Evolutionary conservation across 305 asterid genomes (phyloP).

Genomic region (Solanum hybrid): DNA sequence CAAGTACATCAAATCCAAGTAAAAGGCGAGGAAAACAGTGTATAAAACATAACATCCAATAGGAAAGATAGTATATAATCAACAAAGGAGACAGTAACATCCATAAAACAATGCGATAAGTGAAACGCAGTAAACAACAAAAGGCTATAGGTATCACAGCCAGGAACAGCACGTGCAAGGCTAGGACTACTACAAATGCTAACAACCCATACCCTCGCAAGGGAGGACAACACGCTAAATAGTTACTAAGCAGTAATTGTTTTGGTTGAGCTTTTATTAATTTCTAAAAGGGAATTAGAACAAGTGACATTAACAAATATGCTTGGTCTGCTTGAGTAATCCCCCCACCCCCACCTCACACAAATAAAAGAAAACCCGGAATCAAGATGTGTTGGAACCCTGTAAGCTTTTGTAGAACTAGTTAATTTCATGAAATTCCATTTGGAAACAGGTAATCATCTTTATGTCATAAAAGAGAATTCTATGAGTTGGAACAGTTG

Average conservation of each 20-base stretch:
- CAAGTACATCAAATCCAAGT: too few relatives aligned
- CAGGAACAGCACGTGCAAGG: too few relatives aligned
- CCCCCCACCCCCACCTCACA: neutral
- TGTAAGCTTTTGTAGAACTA: neutral
- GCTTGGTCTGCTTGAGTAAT: neutral
- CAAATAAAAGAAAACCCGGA: neutral
- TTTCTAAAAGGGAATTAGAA: neutral
- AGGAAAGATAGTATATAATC: too few relatives aligned
- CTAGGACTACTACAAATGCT: too few relatives aligned
- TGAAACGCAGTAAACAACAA: too few relatives aligned
- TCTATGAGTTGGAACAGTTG: neutral
- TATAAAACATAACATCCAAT: too few relatives aligned
- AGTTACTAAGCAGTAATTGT: neutral
- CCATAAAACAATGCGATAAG: too few relatives aligned
- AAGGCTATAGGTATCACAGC: too few relatives aligned
- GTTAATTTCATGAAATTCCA: neutral
- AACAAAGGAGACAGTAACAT: too few relatives aligned
- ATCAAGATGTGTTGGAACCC: neutral
- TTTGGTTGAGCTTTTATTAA: neutral
- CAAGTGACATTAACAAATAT: neutral
- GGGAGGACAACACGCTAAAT: too few relatives aligned
- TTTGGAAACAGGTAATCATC: neutral
- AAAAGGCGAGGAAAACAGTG: too few relatives aligned
- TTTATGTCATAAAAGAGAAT: neutral
- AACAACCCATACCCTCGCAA: too few relatives aligned